These are phyloP conservation scores for Pyrenophora teres DNA, from an alignment of 2,329 filamentous ascomycete species.

Conservation along the genomic window DNA sequence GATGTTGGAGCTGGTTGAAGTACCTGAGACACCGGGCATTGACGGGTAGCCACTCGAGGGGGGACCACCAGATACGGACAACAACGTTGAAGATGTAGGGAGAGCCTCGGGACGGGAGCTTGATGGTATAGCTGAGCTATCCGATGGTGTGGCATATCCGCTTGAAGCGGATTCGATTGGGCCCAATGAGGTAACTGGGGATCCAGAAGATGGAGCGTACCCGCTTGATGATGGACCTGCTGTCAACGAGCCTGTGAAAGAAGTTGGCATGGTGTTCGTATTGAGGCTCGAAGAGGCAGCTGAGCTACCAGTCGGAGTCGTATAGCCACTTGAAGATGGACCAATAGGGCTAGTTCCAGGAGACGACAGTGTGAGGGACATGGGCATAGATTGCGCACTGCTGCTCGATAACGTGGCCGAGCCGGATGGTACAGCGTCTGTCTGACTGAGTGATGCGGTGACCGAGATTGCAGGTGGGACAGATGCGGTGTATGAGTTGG, in stretches of 20 bases:
- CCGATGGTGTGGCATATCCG: not conserved
- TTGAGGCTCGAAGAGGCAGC: not conserved
- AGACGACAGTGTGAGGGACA: not conserved
- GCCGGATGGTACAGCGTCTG: conserved; percentile 3
- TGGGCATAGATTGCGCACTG: conserved; percentile 3
- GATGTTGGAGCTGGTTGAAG: not conserved
- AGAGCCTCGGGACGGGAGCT: not conserved
- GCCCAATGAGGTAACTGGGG: not conserved
- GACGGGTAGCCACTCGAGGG: not conserved
- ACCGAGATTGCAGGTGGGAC: not conserved
- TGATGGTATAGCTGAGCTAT: not conserved
- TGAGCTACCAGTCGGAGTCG: conserved; percentile 2
- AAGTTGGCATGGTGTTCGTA: not conserved
- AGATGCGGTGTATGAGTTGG: conserved; percentile 3
- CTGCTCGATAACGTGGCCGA: not conserved
- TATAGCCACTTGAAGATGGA: conserved; percentile 10
- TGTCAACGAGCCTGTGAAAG: not conserved
- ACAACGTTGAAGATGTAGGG: not conserved
- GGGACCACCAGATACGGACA: not conserved
- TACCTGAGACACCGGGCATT: not conserved
- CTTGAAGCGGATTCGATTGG: not conserved
- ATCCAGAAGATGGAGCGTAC: not conserved
- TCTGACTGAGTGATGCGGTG: not conserved
- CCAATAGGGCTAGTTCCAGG: not conserved
- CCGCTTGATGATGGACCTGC: conserved; percentile 3